Evolutionary conservation across 2,329 filamentous ascomycete species (phyloP).

Genomic region (Colletotrichum sansevieriae): DNA sequence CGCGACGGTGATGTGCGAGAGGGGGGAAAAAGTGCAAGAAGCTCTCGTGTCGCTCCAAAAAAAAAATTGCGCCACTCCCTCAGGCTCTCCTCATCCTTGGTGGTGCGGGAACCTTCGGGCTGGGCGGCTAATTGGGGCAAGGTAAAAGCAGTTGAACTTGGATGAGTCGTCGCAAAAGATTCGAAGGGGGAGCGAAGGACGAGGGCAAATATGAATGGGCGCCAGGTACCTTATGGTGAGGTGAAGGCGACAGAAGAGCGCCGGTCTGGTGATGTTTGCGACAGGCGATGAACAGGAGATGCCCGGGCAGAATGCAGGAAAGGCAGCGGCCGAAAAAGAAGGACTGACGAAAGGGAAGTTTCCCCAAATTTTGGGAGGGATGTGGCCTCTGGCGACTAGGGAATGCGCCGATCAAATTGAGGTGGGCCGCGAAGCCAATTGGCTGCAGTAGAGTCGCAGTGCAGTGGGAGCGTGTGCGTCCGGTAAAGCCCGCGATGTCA

Average conservation of each 20-base stretch:
- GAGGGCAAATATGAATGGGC: no score
- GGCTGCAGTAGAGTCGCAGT: background rate
- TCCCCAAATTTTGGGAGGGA: constrained; percentile 38
- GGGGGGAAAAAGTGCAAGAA: constrained; percentile 5
- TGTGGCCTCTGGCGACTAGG: constrained; percentile 27
- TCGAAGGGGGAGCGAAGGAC: background rate
- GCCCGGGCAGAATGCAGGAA: background rate
- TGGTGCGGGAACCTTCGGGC: constrained; percentile 34
- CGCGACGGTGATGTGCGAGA: background rate
- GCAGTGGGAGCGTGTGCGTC: no score
- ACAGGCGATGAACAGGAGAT: constrained; percentile 16
- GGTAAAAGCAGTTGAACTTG: background rate
- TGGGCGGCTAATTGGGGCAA: constrained; percentile 3
- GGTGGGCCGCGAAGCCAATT: background rate
- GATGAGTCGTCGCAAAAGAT: background rate
- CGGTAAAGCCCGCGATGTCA: constrained; percentile 8
- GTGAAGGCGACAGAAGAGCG: background rate
- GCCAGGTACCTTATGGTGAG: no score
- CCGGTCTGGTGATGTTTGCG: constrained; percentile 15
- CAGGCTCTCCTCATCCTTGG: constrained; percentile 38
- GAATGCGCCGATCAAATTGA: constrained; percentile 33
- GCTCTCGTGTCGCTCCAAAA: constrained; percentile 21
- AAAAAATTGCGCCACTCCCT: constrained; percentile 39
- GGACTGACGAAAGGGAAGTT: constrained; percentile 26
- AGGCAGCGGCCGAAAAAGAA: background rate